phyloP scores from a whole-genome alignment of 805 yeast genomes.

The Wickerhamiella sorbophila region DNA sequence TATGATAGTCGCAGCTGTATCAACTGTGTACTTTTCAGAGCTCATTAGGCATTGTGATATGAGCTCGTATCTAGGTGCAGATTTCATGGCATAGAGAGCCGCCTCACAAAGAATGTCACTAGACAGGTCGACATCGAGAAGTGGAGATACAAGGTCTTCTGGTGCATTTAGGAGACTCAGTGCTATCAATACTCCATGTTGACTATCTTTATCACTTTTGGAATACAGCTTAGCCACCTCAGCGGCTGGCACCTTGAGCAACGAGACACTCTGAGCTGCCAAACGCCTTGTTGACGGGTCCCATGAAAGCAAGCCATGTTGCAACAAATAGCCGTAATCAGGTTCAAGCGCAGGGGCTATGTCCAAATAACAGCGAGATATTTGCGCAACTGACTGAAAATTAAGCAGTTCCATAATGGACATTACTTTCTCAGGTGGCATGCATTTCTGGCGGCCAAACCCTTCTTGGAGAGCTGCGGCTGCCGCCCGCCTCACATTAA shows the following conservation, averaged over 20 bases:
- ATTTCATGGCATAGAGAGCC: neutral
- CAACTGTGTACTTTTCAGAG: neutral
- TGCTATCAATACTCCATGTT: slow-evolving; percentile 11
- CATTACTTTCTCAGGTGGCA: slow-evolving; percentile 24
- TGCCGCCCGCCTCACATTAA: slow-evolving; percentile 64
- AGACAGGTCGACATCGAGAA: slow-evolving; percentile 2
- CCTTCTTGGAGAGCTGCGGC: slow-evolving; percentile 80
- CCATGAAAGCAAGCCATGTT: slow-evolving; percentile 25
- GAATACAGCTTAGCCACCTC: neutral
- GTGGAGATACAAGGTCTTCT: neutral
- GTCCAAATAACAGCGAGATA: slow-evolving; percentile 28
- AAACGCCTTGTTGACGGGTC: slow-evolving; percentile 32
- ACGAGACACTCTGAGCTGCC: slow-evolving; percentile 29
- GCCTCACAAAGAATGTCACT: slow-evolving; percentile 9
- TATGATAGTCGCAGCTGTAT: slow-evolving; percentile 1
- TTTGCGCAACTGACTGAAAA: slow-evolving; percentile 33
- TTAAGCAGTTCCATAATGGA: slow-evolving; percentile 46
- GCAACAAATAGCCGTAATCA: slow-evolving; percentile 22
- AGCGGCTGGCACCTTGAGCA: neutral
- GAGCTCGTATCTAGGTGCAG: neutral
- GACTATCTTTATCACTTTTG: neutral
- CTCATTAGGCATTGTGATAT: neutral
- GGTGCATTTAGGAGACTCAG: slow-evolving; percentile 4
- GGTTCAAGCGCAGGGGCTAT: slow-evolving; percentile 23
- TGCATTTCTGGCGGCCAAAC: slow-evolving; percentile 55